Conservation (phyloP, 2,329 filamentous ascomycete genomes). For the Arthroderma sp. region DNA sequence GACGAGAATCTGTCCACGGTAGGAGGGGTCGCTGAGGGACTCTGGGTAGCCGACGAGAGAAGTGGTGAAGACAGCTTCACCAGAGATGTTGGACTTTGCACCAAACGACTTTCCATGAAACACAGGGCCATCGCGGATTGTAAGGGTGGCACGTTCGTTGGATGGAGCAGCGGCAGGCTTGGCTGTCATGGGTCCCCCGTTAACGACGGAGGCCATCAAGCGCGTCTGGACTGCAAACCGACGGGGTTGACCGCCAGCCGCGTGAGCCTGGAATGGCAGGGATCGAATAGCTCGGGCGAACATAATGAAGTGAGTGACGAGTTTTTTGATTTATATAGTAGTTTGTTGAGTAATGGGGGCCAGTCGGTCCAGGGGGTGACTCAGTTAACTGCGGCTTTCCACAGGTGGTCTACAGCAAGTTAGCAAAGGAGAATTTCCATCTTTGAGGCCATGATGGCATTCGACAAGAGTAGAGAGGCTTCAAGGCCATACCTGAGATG, state of each 20-base stretch:
- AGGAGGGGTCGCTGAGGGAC: slow-evolving; percentile 60
- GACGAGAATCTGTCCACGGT: slow-evolving; percentile 78
- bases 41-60: slow-evolving; percentile 96
- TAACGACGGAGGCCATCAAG: slow-evolving; percentile 54
- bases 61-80: slow-evolving; percentile 97
- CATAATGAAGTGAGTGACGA: slow-evolving; percentile 32
- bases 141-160: slow-evolving; percentile 77
- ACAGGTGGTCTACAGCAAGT: slow-evolving; percentile 46
- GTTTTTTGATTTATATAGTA: slow-evolving; percentile 17
- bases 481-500: slow-evolving; percentile 44
- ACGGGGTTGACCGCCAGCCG: slow-evolving; percentile 31
- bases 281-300: slow-evolving; percentile 45
- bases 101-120: slow-evolving; percentile 96
- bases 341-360: slow-evolving; percentile 7
- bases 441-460: background rate
- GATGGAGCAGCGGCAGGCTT: slow-evolving; percentile 47
- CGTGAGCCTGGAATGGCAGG: slow-evolving; percentile 37
- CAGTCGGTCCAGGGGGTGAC: slow-evolving; percentile 17
- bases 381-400: slow-evolving; percentile 55
- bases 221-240: slow-evolving; percentile 25
- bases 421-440: slow-evolving; percentile 17
- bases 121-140: slow-evolving; percentile 88
- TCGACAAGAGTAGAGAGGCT: background rate
- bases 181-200: slow-evolving; percentile 48
- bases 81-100: slow-evolving; percentile 90